Base-by-base conservation (phyloP, 768 basidiomycete species). In the Astraeus odoratus region DNA sequence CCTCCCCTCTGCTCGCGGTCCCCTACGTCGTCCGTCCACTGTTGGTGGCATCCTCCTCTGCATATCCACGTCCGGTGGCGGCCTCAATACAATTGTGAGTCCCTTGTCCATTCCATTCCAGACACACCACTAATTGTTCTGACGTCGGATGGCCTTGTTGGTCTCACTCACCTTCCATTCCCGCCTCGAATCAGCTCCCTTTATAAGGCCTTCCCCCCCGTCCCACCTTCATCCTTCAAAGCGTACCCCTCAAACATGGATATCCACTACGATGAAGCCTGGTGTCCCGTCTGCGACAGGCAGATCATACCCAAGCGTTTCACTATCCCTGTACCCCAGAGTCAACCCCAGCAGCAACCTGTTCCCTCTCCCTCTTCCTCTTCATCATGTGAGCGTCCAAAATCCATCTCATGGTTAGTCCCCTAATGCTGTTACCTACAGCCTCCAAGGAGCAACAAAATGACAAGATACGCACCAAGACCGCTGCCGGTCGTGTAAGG, bases 241-340 rank as follows among this genome's bases (percentile, higher is more conserved):
- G n/a, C n/a, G n/a, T n/a, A n/a, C 50, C 47, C 52, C 31, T 44
- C 39, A 27, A 22, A 42, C 40, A 67, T 64, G 55, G 67, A 58
- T 49, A 54, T 60, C 51, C 58, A 67, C 57, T 72, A 80, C 67
- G 86, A 86, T 67, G 74, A 81, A 50, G 70, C 79, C 45, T 91
- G 83, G 83, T 90, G 87, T 74, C 83, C 84, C 40, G 78, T 77
- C 57, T 91, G 88, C 70, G 76, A 80, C 56, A 71, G 77, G 53
- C 81, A 83, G 51, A 88, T 91, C 53, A 67, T 77, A n/a, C 87
- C 88, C n/a, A 86, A 86, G 59, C 81, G 84, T 51, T 68, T 66
- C 51, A 71, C 70, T 10, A 73, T 86, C 46, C 63, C 76, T 25
- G 57, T 78, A 44, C 52, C 58, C 22, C 64, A 51, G 12, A 53